Conservation (phyloP, 2,329 filamentous ascomycete species). For the Dothideomycetes sp. region DNA sequence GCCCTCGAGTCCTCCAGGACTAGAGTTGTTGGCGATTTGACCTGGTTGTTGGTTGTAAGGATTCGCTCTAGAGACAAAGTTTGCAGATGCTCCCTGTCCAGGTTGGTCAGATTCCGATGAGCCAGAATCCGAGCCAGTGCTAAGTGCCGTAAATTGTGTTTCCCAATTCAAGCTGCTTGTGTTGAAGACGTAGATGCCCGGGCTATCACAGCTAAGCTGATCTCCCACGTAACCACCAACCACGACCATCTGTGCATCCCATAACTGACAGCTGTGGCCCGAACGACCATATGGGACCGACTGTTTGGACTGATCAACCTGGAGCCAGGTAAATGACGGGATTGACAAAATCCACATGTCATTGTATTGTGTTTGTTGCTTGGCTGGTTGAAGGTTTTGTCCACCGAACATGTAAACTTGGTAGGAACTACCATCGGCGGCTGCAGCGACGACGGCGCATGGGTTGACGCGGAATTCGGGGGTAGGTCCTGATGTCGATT, state of each 20-base stretch:
- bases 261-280: conserved; percentile 68
- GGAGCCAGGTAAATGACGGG: conserved; percentile 72
- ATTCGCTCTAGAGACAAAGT: conserved; percentile 20
- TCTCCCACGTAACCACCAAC: conserved; percentile 61
- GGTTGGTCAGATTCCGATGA: conserved; percentile 21
- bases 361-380: conserved; percentile 51
- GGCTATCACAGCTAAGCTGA: conserved; percentile 54
- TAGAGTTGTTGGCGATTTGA: conserved; percentile 35
- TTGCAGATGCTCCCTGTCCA: conserved; percentile 1
- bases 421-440: conserved; percentile 57
- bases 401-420: conserved; percentile 73
- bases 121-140: conserved; percentile 44
- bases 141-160: conserved; percentile 56
- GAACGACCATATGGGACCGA: conserved; percentile 49
- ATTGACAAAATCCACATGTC: conserved; percentile 75
- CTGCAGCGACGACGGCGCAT: conserved; percentile 65
- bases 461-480: conserved; percentile 54
- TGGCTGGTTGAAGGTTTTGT: conserved; percentile 59
- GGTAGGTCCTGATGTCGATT: conserved; percentile 52
- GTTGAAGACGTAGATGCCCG: conserved; percentile 70
- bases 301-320: conserved; percentile 47
- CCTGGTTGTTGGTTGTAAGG: conserved; percentile 44
- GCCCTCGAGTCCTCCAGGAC: conserved; percentile 49
- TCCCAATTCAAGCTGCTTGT: conserved; percentile 61
- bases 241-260: conserved; percentile 72